Evolutionary conservation across 495 filamentous ascomycete species (phyloP), one percentile per base, ranked within the genome.

Genomic region (Tuber indicum): DNA sequence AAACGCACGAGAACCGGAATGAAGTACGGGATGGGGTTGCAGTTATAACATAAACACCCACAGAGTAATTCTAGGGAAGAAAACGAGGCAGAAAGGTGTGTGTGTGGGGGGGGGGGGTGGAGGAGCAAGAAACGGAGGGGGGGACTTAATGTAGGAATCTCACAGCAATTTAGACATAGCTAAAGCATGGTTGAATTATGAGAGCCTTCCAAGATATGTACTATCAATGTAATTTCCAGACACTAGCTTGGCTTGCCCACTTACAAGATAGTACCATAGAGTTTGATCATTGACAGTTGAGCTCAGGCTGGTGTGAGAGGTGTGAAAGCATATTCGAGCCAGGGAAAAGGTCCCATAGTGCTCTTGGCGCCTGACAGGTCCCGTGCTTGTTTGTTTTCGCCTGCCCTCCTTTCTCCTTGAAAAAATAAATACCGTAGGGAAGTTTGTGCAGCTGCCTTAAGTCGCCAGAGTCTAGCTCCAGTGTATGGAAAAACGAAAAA

Each of bases 11-110:
- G 47, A 70, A 36, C 74, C 71, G 71, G 49, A 77, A 45, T 43
- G 42, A 76, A 47, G 74, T 80, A 71, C 10, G 77, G 77, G 74
- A 74, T 76, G 43, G 42, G 74, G 62, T 74, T 74, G 75, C 71
- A 74, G 73, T 80, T 80, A 80, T 80, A 80, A 72, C 52, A 73
- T 46, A 74, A 71, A 49, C 19, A 72, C 73, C 26, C 17, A 42
- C 58, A 75, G 77, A 73, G 71, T 32, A 45, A 26, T 36, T 16
- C 26, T 66, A 3, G 26, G 26, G 58, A 17, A 66, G 58, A 36
- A 36, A 66, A 36, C 58, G 58, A 66, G 58, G 58, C n/a, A 17
- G 58, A 32, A 66, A 66, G 26, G 58, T 66, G 58, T 66, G n/a
- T n/a, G 58, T 66, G 19, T 8, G 52, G n/a, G 26, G 26, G 58